These are phyloP conservation scores for Conidiobolus incongruus DNA, from an alignment of 371 early-diverging fungal genomes.

Conservation along the genomic window DNA sequence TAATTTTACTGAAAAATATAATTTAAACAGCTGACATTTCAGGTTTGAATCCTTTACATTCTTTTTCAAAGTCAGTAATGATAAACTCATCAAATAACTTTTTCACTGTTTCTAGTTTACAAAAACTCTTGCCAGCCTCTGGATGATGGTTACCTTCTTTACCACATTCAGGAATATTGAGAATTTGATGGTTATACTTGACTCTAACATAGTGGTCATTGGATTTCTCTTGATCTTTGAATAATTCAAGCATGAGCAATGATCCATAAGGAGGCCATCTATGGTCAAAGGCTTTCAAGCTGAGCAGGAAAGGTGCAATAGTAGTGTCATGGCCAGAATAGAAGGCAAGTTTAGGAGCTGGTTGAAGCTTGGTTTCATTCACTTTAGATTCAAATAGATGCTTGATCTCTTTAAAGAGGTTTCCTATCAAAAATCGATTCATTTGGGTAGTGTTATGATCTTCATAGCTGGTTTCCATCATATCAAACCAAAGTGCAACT, in stretches of 20 bases:
- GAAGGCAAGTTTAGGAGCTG: slow-evolving; percentile 27
- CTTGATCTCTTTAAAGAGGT: slow-evolving; percentile 23
- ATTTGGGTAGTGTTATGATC: too few relatives aligned
- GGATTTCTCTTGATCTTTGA: slow-evolving; percentile 15
- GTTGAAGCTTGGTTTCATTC: slow-evolving; percentile 16
- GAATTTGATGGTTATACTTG: slow-evolving; percentile 33
- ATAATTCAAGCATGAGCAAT: slow-evolving; percentile 36
- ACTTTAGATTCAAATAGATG: too few relatives aligned
- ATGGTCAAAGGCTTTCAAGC: slow-evolving; percentile 21
- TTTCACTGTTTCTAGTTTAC: slow-evolving; percentile 47
- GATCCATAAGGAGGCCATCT: slow-evolving; percentile 11
- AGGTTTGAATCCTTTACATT: slow-evolving; percentile 10
- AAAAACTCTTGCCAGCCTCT: slow-evolving; percentile 26
- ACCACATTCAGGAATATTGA: slow-evolving; percentile 32
- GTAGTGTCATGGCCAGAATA: slow-evolving; percentile 66
- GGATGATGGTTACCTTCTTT: slow-evolving; percentile 27
- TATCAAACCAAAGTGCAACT: slow-evolving; percentile 1
- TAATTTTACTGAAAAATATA: too few relatives aligned
- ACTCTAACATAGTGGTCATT: slow-evolving; percentile 38
- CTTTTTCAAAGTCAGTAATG: slow-evolving; percentile 24
- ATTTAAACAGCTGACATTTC: background rate
- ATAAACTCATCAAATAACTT: slow-evolving; percentile 25
- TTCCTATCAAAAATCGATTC: slow-evolving; percentile 24
- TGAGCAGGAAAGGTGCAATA: slow-evolving; percentile 33
- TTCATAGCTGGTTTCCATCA: slow-evolving; percentile 10